Evolutionary conservation across 2,329 filamentous ascomycete species (phyloP).

Genomic region (Rutstroemia sp.): DNA sequence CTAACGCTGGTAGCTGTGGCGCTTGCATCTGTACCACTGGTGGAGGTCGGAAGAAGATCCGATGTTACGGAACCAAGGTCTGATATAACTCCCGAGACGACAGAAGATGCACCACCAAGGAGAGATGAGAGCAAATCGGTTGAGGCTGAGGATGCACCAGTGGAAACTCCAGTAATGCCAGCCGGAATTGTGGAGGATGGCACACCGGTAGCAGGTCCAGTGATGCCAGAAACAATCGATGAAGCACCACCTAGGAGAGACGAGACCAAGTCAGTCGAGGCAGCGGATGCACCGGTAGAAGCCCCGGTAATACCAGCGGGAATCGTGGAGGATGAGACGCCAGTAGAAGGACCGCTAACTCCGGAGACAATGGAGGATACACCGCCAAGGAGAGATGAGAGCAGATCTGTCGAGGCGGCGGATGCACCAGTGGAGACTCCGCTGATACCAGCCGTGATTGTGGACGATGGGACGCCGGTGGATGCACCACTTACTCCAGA

Average conservation of each 20-base stretch:
- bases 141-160: not conserved
- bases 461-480: not conserved
- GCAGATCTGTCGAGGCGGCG: not conserved
- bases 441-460: not conserved
- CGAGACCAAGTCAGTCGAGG: not conserved
- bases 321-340: not conserved
- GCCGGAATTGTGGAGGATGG: not conserved
- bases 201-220: not conserved
- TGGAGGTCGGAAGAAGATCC: not conserved
- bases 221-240: not conserved
- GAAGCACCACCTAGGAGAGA: not conserved
- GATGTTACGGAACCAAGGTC: not conserved
- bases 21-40: not conserved
- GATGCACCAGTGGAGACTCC: not conserved
- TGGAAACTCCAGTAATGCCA: not conserved
- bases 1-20: not conserved
- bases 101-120: not conserved
- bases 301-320: not conserved
- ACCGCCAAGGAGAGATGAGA: conserved; percentile 1
- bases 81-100: not conserved
- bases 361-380: not conserved
- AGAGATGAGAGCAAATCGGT: not conserved
- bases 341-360: not conserved
- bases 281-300: not conserved
- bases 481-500: not conserved